Evolutionary conservation across 148 eudicot species (phyloP).

Genomic region (Euryodendron excelsum): DNA sequence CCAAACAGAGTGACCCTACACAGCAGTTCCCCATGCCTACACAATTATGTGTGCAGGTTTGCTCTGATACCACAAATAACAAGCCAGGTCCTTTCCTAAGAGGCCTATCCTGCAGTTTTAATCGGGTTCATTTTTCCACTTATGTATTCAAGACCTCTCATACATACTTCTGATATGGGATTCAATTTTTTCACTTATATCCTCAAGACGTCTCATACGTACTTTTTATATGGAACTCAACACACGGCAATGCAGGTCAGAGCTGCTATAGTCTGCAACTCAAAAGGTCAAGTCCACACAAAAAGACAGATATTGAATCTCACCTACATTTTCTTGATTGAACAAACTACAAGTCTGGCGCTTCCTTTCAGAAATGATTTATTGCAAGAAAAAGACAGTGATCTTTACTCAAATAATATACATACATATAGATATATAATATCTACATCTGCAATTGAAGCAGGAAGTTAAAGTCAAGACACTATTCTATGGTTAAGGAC

Average conservation of each 20-base stretch:
- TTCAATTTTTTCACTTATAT: neutral
- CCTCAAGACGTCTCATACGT: neutral
- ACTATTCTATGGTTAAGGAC: neutral
- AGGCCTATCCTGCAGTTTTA: neutral
- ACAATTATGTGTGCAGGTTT: neutral
- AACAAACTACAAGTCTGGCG: neutral
- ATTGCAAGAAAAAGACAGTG: neutral
- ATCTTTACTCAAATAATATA: neutral
- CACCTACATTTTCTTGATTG: conserved; percentile 3
- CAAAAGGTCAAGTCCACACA: neutral
- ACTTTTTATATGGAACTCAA: neutral
- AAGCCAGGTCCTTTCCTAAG: neutral
- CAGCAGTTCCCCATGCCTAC: neutral
- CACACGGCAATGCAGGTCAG: neutral
- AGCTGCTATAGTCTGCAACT: neutral
- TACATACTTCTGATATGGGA: neutral
- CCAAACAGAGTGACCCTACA: no score
- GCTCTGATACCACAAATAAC: neutral
- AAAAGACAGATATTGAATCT: neutral
- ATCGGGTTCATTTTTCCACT: neutral
- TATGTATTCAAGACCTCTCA: neutral
- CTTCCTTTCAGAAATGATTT: neutral
- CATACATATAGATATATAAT: neutral
- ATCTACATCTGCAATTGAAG: neutral
- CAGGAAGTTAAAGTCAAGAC: neutral